Evolutionary conservation across 768 basidiomycete genomes (phyloP), one percentile per base, ranked within the genome.

Genomic region (Trametes elegans): DNA sequence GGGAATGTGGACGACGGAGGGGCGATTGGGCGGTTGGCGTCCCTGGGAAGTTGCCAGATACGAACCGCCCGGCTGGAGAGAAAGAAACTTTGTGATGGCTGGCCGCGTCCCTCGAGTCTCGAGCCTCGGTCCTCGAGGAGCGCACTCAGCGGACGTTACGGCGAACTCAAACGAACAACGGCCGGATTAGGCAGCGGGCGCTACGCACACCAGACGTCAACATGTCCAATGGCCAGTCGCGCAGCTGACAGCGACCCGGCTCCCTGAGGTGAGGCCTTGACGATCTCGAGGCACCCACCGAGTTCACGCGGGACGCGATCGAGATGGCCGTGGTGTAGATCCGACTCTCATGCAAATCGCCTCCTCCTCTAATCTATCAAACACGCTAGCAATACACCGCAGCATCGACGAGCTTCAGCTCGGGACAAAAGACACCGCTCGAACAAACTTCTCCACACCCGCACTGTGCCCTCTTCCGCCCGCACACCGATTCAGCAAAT

Each of bases 281-380:
- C 40, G 44, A 46, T 47, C 38, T 23, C 53, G 47, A 47, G 53
- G 54, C 41, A 49, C 43, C 23, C n/a, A 39, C 41, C 36, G 31
- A 24, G 16, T 26, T 38, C 7, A 39, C 26, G 49, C 56, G 56
- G 49, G 49, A 51, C 11, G 41, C 38, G 42, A 51, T 57, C 56
- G 28, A 57, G 56, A 53, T 48, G 46, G 11, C 4, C 13, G 32
- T n/a, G n/a, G 14, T 36, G 46, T 21, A 29, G 56, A 58, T 58
- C 57, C n/a, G n/a, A n/a, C n/a, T n/a, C 38, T 34, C 45, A 28
- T 36, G 57, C 43, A 45, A 59, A 54, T 59, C 57, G 51, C 50
- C 21, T 48, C n/a, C 8, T 32, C 32, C 39, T n/a, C 34, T 43
- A 53, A 53, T 45, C 14, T 43, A 36, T 53, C 51, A 44, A 53